A percentile compares a stretch with the other conserved stretches of the same genome.
Conservation (phyloP, 805 yeast species). For the Wickerhamia fluorescens region DNA sequence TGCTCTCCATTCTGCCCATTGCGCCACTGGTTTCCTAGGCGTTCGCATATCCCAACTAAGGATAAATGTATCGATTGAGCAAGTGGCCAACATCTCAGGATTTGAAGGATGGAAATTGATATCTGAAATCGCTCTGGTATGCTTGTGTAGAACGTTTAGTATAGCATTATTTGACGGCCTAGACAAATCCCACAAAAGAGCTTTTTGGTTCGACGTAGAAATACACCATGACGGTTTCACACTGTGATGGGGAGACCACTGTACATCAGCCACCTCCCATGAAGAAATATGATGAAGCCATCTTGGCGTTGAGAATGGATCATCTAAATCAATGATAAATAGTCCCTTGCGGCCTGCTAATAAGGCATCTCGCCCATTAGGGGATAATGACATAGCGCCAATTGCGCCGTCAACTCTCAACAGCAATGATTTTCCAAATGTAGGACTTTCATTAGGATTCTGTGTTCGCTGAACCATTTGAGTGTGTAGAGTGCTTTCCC, state of each 20-base stretch:
- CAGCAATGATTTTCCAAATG: constrained; percentile 77
- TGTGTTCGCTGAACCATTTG: constrained; percentile 4
- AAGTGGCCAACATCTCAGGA: constrained; percentile 85
- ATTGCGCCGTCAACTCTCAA: constrained; percentile 86
- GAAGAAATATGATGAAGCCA: constrained; percentile 88
- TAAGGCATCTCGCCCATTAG: constrained; percentile 89
- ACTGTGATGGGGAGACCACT: constrained; percentile 87
- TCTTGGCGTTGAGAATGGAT: constrained; percentile 91
- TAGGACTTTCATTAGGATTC: constrained; percentile 37
- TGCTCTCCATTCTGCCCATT: constrained; percentile 92
- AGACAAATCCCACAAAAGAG: constrained; percentile 86
- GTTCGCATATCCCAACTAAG: constrained; percentile 87
- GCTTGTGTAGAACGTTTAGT: constrained; percentile 82
- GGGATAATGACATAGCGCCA: constrained; percentile 84
- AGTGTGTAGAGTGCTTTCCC: not conserved
- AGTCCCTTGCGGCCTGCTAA: constrained; percentile 80
- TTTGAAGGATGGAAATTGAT: constrained; percentile 84
- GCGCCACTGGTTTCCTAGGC: constrained; percentile 63
- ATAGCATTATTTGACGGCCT: constrained; percentile 67
- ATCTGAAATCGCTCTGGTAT: constrained; percentile 90
- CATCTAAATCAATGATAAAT: constrained; percentile 86
- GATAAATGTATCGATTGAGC: constrained; percentile 85
- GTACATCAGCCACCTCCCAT: constrained; percentile 99
- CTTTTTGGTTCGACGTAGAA: constrained; percentile 92
- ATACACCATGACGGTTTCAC: constrained; percentile 86